Evolutionary conservation across 805 yeast genomes (phyloP).

Genomic region (Teunomyces aglyptinius): DNA sequence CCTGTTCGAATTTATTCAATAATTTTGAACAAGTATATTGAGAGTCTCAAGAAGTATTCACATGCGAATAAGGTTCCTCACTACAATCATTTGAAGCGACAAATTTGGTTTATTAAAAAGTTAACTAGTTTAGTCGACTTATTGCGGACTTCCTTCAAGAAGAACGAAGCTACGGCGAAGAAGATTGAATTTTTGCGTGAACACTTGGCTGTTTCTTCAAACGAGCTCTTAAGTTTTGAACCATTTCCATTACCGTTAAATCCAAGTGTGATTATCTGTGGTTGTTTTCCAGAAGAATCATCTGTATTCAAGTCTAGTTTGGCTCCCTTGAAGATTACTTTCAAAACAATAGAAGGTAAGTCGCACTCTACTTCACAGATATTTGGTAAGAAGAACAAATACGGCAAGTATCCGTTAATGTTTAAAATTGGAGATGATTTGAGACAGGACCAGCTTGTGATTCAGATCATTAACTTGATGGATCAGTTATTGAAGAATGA

Average conservation of each 20-base stretch:
- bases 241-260: conserved; percentile 79
- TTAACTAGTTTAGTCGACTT: conserved; percentile 64
- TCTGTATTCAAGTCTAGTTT: conserved; percentile 89
- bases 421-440: conserved; percentile 95
- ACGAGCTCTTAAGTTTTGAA: conserved; percentile 40
- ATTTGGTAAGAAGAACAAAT: conserved; percentile 31
- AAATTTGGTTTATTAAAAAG: conserved; percentile 65
- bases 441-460: conserved; percentile 95
- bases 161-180: conserved; percentile 73
- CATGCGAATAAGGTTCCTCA: conserved; percentile 27
- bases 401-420: conserved; percentile 71
- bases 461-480: conserved; percentile 88
- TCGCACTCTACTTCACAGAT: conserved; percentile 26
- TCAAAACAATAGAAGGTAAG: conserved; percentile 50
- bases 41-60: conserved; percentile 29
- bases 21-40: conserved; percentile 42
- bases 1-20: conserved; percentile 29
- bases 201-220: conserved; percentile 48
- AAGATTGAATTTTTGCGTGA: conserved; percentile 68
- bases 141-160: conserved; percentile 49
- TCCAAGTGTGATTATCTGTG: conserved; percentile 71
- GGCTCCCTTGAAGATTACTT: conserved; percentile 81
- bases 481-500: conserved; percentile 84
- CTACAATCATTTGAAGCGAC: conserved; percentile 48
- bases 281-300: conserved; percentile 75